phyloP scores from a whole-genome alignment of 805 yeast species.

The Candida quercuum region DNA sequence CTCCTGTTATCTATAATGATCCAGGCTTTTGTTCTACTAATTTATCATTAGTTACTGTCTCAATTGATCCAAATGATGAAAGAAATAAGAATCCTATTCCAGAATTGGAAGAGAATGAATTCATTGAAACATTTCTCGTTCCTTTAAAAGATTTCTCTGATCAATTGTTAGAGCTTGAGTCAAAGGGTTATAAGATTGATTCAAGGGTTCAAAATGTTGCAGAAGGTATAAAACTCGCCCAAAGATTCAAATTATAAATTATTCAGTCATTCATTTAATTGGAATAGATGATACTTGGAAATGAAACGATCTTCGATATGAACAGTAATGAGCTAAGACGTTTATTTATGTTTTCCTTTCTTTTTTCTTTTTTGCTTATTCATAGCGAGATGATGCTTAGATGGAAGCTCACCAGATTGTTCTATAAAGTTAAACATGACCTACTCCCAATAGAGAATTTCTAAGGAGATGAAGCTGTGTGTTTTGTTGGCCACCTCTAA shows the following conservation, averaged over 20 bases:
- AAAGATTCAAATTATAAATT: slow-evolving; percentile 25
- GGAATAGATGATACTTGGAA: too few relatives aligned
- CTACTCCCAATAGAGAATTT: too few relatives aligned
- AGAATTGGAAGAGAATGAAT: slow-evolving; percentile 84
- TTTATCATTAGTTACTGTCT: slow-evolving; percentile 70
- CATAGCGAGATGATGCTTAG: too few relatives aligned
- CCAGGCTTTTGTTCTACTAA: slow-evolving; percentile 92
- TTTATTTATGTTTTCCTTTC: too few relatives aligned
- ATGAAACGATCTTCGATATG: too few relatives aligned
- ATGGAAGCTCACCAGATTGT: too few relatives aligned
- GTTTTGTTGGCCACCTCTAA: too few relatives aligned
- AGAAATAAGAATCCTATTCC: slow-evolving; percentile 68
- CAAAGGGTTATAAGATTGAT: slow-evolving; percentile 74
- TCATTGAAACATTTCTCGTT: slow-evolving; percentile 79
- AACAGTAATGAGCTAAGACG: too few relatives aligned
- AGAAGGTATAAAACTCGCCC: slow-evolving; percentile 65
- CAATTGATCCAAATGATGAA: slow-evolving; percentile 62
- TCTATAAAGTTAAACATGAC: too few relatives aligned
- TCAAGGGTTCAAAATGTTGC: slow-evolving; percentile 86
- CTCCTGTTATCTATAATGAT: slow-evolving; percentile 59
- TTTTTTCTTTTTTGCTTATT: too few relatives aligned
- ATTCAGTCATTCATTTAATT: too few relatives aligned
- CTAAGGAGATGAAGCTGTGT: too few relatives aligned
- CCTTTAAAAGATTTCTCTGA: slow-evolving; percentile 56
- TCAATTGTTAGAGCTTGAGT: slow-evolving; percentile 43